phyloP scores from a whole-genome alignment of 2,329 filamentous ascomycete genomes.

The Stagonosporopsis vannaccii region DNA sequence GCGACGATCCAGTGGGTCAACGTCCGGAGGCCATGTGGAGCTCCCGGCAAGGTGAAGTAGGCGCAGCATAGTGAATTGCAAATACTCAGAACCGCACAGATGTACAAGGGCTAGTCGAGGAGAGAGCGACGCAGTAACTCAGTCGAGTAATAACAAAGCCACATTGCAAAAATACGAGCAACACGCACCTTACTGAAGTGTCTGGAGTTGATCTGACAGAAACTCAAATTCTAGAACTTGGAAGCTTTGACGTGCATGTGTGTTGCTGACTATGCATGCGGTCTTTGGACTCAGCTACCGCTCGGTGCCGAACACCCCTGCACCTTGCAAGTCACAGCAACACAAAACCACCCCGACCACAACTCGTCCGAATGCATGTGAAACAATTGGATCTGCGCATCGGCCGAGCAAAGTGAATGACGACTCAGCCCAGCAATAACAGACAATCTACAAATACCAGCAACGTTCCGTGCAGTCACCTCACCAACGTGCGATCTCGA shows the following conservation, averaged over 20 bases:
- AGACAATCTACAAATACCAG: neutral
- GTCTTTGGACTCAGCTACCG: constrained; percentile 3
- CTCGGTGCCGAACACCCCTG: constrained; percentile 14
- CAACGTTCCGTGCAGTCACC: neutral
- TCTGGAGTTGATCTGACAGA: neutral
- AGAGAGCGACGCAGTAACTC: neutral
- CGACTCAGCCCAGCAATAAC: neutral
- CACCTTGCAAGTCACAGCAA: constrained; percentile 13
- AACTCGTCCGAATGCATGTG: constrained; percentile 11
- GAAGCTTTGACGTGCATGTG: constrained; percentile 11
- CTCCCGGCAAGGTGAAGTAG: constrained; percentile 5
- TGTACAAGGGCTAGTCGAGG: neutral
- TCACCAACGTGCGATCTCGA: constrained; percentile 20
- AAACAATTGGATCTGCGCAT: neutral
- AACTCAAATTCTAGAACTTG: constrained; percentile 8
- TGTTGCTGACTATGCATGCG: constrained; percentile 15
- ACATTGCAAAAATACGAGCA: neutral
- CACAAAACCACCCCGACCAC: constrained; percentile 11
- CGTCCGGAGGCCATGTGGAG: constrained; percentile 11
- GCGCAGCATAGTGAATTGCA: constrained; percentile 13
- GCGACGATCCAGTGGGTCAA: constrained; percentile 9
- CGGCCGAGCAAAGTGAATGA: constrained; percentile 16
- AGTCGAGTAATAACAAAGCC: neutral
- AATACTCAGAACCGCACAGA: neutral
- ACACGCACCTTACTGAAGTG: no score